Percentiles rank a stretch among this genome's conserved stretches.
These are phyloP conservation scores for Buxus sempervirens DNA, from an alignment of 164 flowering plant genomes.

Conservation along the genomic window DNA sequence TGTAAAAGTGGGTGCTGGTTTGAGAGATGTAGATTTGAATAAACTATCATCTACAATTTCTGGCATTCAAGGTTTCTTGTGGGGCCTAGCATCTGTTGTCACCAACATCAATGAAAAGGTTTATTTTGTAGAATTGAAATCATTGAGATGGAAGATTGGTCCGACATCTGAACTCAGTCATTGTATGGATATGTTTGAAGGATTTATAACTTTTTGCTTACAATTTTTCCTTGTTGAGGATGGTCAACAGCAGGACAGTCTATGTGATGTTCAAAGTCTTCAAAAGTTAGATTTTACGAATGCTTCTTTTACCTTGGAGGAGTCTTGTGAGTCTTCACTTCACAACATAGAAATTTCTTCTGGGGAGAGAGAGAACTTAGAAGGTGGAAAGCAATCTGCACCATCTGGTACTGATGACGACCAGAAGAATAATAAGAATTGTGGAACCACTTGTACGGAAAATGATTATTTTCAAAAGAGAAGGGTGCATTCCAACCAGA, in stretches of 20 bases:
- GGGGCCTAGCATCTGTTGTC: slow-evolving; percentile 63
- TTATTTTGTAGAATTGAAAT: slow-evolving; percentile 17
- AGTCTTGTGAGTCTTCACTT: slow-evolving; percentile 10
- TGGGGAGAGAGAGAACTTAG: slow-evolving; percentile 13
- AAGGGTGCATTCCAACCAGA: slow-evolving; percentile 11
- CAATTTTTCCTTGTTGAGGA: slow-evolving; percentile 31
- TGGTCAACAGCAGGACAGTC: slow-evolving; percentile 14
- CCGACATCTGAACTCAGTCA: slow-evolving; percentile 24
- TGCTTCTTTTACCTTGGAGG: slow-evolving; percentile 14
- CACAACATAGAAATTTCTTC: slow-evolving; percentile 3
- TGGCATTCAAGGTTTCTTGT: slow-evolving; percentile 68
- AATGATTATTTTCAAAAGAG: slow-evolving; percentile 6
- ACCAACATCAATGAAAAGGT: slow-evolving; percentile 13
- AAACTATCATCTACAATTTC: slow-evolving; percentile 46
- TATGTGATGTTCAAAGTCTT: slow-evolving; percentile 16
- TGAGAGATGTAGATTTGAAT: slow-evolving; percentile 24
- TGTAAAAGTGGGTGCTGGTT: slow-evolving; percentile 13
- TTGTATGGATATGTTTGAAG: slow-evolving; percentile 32
- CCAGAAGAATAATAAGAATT: slow-evolving; percentile 1
- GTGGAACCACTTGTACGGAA: slow-evolving; percentile 7
- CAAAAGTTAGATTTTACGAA: slow-evolving; percentile 4
- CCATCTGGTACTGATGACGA: slow-evolving; percentile 17
- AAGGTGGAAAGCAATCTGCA: slow-evolving; percentile 8
- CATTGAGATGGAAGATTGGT: slow-evolving; percentile 26
- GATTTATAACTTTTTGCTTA: slow-evolving; percentile 31